These are phyloP conservation scores for Ashbya aceris DNA, from an alignment of 1,139 yeast genomes.

Conservation along the genomic window DNA sequence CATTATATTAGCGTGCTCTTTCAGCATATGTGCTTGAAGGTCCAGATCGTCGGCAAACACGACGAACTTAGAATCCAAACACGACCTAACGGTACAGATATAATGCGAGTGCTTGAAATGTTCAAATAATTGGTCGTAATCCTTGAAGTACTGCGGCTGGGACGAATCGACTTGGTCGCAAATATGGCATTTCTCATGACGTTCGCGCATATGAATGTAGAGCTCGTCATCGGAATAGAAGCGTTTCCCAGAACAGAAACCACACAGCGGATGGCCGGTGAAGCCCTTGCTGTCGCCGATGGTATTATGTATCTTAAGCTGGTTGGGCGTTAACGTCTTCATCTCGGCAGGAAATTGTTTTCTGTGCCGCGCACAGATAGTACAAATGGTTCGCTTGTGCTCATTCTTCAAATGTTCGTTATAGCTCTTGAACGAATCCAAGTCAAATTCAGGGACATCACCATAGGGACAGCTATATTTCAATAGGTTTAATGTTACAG, in stretches of 20 bases:
- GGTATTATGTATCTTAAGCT: constrained; percentile 59
- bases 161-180: constrained; percentile 66
- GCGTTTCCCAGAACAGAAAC: constrained; percentile 62
- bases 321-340: constrained; percentile 49
- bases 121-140: constrained; percentile 61
- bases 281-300: constrained; percentile 66
- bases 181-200: constrained; percentile 82
- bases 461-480: constrained; percentile 47
- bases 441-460: constrained; percentile 27
- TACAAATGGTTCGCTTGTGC: constrained; percentile 61
- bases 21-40: constrained; percentile 77
- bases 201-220: constrained; percentile 69
- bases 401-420: constrained; percentile 53
- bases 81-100: constrained; percentile 70
- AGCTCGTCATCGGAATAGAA: constrained; percentile 89
- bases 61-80: constrained; percentile 83
- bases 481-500: constrained; percentile 44
- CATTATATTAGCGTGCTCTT: constrained; percentile 59
- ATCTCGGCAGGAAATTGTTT: constrained; percentile 72
- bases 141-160: constrained; percentile 66
- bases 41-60: constrained; percentile 85
- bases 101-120: constrained; percentile 73
- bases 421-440: constrained; percentile 45
- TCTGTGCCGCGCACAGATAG: constrained; percentile 65
- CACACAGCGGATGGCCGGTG: constrained; percentile 83